Base-by-base conservation (phyloP, 176 grass and related monocot species). In the Oryza longistaminata region DNA sequence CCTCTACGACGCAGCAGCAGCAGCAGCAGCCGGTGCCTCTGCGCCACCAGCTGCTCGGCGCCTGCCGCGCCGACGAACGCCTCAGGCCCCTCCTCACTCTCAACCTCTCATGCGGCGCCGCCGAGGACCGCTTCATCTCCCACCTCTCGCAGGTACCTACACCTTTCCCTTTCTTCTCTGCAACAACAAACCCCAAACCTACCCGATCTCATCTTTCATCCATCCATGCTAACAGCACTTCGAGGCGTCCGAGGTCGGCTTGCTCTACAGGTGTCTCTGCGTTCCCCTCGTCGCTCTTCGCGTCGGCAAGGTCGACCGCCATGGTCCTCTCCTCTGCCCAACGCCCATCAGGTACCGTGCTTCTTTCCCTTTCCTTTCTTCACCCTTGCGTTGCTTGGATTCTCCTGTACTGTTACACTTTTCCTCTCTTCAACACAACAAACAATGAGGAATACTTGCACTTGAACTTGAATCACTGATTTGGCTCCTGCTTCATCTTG, bases 51-150 rank as follows among this genome's bases (percentile, higher is more conserved):
- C 68, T 90, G 13, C 33, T 92, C 44, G 96, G 95, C 17, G 96
- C 93, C 17, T 98, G 96, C 89, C 95, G 95, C 66, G 90, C 89
- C n/a, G 93, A 95, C 53, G 95, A 97, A 69, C 87, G 87, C 31
- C 87, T 92, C 66, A 78, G 81, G 33, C 92, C 92, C 31, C 79
- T 92, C 42, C 85, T 91, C 77, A 85, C 83, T 70, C 89, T 90
- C 76, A 90, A 89, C 71, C 79, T 91, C 66, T 91, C 91, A 10
- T 85, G 88, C 74, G 74, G 72, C 46, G 91, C 87, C 15, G 89
- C 88, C 2, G 90, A 95, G 70, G 91, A 95, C 79, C 87, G 95
- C 48, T 87, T 98, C 73, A 49, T 98, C 49, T 76, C 95, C 34
- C 91, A 95, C 71, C 90, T 98, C 71, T 91, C 87, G 49, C 95